A percentile compares a stretch with the other conserved stretches of the same genome.
Evolutionary conservation across 31 red algal genomes (phyloP).

Genomic region (Bonnemaisonia californica): DNA sequence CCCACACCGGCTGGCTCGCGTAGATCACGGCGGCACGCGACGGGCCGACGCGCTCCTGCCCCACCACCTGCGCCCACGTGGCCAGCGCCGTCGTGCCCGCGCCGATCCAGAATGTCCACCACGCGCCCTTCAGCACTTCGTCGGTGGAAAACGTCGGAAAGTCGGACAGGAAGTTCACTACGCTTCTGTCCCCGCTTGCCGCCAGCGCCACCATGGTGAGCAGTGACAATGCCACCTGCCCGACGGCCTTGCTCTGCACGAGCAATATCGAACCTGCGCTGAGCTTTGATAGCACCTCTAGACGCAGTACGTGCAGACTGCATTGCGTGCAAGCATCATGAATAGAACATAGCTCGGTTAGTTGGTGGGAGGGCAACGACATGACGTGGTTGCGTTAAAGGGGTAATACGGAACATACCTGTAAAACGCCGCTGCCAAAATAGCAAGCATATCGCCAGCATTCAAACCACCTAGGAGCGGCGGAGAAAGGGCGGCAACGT

Average conservation of each 20-base stretch:
- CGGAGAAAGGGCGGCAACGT: neutral
- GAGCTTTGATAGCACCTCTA: neutral
- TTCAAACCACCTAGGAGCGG: conserved; percentile 10
- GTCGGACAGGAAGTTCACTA: neutral
- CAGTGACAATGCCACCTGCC: conserved; percentile 19
- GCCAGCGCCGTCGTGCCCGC: conserved; percentile 33
- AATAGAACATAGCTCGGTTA: neutral
- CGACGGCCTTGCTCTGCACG: conserved; percentile 39
- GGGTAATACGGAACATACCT: conserved; percentile 13
- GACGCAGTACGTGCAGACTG: conserved; percentile 60
- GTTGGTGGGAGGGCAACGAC: neutral
- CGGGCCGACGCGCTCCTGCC: conserved; percentile 61
- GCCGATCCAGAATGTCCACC: conserved; percentile 59
- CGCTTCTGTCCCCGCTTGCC: neutral
- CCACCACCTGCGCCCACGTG: conserved; percentile 60
- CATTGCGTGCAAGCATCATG: no score
- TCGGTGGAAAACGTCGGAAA: neutral
- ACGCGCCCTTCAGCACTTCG: neutral
- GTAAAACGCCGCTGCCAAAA: conserved; percentile 23
- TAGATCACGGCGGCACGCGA: conserved; percentile 59
- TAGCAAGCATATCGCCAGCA: conserved; percentile 22
- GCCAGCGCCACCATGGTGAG: neutral
- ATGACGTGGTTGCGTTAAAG: neutral
- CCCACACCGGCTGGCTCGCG: conserved; percentile 66
- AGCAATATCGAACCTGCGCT: conserved; percentile 10